Evolutionary conservation across 768 basidiomycete species (phyloP), one percentile per base, ranked within the genome.

Genomic region (Lyophyllum semitale): DNA sequence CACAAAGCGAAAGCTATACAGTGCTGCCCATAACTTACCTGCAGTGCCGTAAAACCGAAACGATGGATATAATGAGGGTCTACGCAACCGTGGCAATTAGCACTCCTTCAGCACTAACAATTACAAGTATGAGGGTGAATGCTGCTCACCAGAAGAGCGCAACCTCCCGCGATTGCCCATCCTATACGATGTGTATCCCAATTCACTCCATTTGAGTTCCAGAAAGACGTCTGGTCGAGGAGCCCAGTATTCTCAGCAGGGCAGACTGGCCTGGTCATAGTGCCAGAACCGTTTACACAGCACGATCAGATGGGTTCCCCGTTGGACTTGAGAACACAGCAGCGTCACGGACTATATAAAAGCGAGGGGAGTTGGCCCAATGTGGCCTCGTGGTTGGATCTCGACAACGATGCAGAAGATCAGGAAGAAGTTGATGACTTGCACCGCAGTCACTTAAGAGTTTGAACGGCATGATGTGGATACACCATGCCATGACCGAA

Each of bases 161-260:
- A 87, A 15, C 73, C 78, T 25, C 89, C 89, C 15, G 88, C 81
- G 52, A 91, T 76, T 9, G 85, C 77, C 89, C 89, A 91, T 47
- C 89, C 89, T 66, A 89, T 84, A 60, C 82, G 75, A 70, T 87
- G 85, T 13, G 71, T 61, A 57, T 83, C 79, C 87, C 85, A 88
- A 62, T 85, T 73, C 20, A 80, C 48, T 11, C 79, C 77, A 33
- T 77, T 73, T 0, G 73, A 59, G 62, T 72, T 71, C 88, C 87
- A 90, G 66, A 90, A 90, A 9, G 70, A 72, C 45, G 77, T 74
- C 66, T 90, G 84, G 68, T 90, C 87, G 23, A 82, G 63, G 1
- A 55, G 66, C 23, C 68, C 56, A 0, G 75, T 70, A 59, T 89
- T 87, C 49, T 77, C 75, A 0, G 81, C 75, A 13, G 81, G 73